These are phyloP conservation scores for Shiraia bambusicola DNA, from an alignment of 2,329 filamentous ascomycete genomes.

Conservation along the genomic window DNA sequence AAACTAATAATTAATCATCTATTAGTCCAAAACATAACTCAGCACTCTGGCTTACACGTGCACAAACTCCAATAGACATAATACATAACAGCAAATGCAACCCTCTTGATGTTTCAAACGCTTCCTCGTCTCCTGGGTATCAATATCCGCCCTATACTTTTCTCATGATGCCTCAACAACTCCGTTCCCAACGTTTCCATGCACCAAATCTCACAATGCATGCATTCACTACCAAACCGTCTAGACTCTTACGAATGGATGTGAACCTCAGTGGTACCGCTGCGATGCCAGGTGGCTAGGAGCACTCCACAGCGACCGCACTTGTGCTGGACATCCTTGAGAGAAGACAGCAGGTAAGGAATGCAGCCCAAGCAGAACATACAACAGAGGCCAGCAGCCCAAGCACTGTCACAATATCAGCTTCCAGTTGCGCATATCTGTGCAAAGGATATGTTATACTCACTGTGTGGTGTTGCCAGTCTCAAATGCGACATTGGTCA, in stretches of 20 bases:
- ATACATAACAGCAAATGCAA: neutral
- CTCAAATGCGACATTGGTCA: conserved; percentile 42
- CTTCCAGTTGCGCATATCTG: neutral
- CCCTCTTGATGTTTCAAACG: neutral
- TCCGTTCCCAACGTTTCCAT: neutral
- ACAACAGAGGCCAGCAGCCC: conserved; percentile 50
- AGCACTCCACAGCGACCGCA: conserved; percentile 50
- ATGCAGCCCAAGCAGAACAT: conserved; percentile 51
- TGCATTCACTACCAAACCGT: too few species aligned
- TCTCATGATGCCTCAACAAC: neutral
- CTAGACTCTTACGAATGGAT: conserved; percentile 33
- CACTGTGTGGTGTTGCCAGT: conserved; percentile 48
- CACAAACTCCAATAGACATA: neutral
- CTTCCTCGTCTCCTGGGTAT: conserved; percentile 8
- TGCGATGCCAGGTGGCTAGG: conserved; percentile 53
- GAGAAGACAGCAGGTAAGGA: conserved; percentile 50
- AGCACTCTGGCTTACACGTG: too few species aligned
- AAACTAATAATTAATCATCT: too few species aligned
- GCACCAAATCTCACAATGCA: neutral
- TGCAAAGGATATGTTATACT: conserved; percentile 12
- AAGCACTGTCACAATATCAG: conserved; percentile 42
- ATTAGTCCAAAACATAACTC: too few species aligned
- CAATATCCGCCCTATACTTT: conserved; percentile 3
- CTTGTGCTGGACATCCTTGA: conserved; percentile 53
- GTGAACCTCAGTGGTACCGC: conserved; percentile 50